Evolutionary conservation across 2,329 filamentous ascomycete species (phyloP).

Genomic region (Apiospora sp.): DNA sequence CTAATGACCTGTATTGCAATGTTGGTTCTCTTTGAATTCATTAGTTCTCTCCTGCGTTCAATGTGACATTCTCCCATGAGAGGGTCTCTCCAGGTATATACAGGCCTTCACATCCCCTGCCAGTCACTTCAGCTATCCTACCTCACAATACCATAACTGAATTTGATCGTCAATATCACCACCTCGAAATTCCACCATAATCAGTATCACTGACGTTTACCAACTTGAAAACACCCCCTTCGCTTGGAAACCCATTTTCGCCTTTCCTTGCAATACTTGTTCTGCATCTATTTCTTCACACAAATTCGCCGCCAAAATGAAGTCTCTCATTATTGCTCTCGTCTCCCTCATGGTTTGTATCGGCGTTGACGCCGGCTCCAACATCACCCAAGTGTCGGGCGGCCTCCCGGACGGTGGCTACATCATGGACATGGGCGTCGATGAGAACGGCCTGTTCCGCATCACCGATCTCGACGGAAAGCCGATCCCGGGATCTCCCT

Average conservation of each 20-base stretch:
- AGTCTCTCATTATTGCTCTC: background rate
- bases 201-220: background rate
- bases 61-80: background rate
- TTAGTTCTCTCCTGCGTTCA: background rate
- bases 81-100: background rate
- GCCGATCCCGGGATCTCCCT: background rate
- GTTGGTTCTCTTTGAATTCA: background rate
- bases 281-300: background rate
- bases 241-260: background rate
- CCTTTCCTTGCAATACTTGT: background rate
- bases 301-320: background rate
- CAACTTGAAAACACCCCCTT: background rate
- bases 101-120: background rate
- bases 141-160: background rate
- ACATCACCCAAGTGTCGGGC: background rate
- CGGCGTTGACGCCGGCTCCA: background rate
- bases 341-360: background rate
- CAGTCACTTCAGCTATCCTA: background rate
- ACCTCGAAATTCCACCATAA: background rate
- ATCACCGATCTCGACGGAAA: background rate
- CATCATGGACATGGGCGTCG: conserved; percentile 4
- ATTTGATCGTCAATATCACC: background rate
- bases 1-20: background rate
- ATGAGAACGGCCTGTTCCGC: background rate
- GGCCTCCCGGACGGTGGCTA: background rate